Evolutionary conservation across 2,329 filamentous ascomycete species (phyloP), one percentile per base, ranked within the genome.

Genomic region (Emericellopsis atlantica): DNA sequence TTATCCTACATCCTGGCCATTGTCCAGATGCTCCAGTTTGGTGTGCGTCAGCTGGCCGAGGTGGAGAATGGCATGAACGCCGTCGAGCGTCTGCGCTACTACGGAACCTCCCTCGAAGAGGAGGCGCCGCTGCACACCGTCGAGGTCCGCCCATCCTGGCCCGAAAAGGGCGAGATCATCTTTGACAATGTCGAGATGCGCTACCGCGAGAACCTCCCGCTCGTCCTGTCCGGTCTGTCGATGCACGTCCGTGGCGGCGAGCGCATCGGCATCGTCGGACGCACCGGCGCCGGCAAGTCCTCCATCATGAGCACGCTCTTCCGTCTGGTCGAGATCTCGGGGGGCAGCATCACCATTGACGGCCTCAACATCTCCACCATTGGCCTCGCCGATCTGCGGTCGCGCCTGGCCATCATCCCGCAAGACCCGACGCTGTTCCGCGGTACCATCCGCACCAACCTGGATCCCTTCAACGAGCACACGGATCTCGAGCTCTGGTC

Each of bases 11-110:
- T 96, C 54, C 72, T 98, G 15, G 76, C 82, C 12, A 94, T 95
- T 53, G 88, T 94, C 15, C 86, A 93, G 59, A 88, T 95, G 83
- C 81, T 96, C 48, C 90, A 95, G 56, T 95, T 95, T 60, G 90
- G 87, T 1, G 86, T 96, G 15, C 78, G 92, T 15, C 90, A 96
- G 61, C 71, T 95, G 7, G 90, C 90, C 22, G 90, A 95, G 59
- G 87, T 96, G 8, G 90, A 96, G 60, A 96, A 95, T 62, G 87
- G 89, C 55, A 96, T 96, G 90, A 96, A 95, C 58, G 81, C 89
- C 0, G 92, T 93, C 0, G 90, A 96, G 62, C 81, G 92, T 39
- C 70, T 96, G 29, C 79, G 88, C 56, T 87, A 94, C 65, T 96
- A 96, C 57, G 89, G 86, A 41, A 86, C 77, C 1, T 63, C 85